phyloP scores from a whole-genome alignment of 2,329 filamentous ascomycete genomes.

The Colletotrichum lupini region DNA sequence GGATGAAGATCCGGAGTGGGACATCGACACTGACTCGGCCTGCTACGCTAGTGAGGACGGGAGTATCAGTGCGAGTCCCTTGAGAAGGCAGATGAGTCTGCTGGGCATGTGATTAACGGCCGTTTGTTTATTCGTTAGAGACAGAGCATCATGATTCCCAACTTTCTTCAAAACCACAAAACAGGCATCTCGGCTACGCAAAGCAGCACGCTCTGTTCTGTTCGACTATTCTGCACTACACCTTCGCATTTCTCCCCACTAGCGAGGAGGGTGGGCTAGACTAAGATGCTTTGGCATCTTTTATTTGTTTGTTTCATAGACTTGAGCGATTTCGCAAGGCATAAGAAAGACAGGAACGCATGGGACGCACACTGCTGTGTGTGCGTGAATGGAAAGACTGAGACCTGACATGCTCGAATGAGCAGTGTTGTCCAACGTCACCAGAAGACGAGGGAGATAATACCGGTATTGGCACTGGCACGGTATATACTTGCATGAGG shows the following conservation, averaged over 20 bases:
- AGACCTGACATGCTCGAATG: background rate
- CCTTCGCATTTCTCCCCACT: background rate
- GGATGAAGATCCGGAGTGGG: conserved; percentile 77
- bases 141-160: conserved; percentile 5
- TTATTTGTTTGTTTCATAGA: conserved; percentile 14
- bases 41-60: conserved; percentile 80
- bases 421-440: background rate
- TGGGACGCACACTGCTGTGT: background rate
- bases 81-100: conserved; percentile 79
- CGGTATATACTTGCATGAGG: background rate
- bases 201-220: background rate
- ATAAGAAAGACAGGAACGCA: background rate
- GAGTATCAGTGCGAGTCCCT: conserved; percentile 73
- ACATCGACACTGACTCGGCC: conserved; percentile 90
- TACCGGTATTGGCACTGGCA: background rate
- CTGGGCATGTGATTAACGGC: conserved; percentile 64
- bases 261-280: conserved; percentile 1
- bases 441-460: background rate
- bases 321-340: background rate
- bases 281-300: background rate
- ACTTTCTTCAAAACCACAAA: background rate
- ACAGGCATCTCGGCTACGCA: background rate
- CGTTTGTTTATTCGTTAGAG: background rate
- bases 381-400: background rate
- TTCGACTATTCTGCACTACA: background rate